Evolutionary conservation across 192 early-diverging fungal genomes (phyloP), one percentile per base, ranked within the genome.

Genomic region (Cetraspora pellucida): DNA sequence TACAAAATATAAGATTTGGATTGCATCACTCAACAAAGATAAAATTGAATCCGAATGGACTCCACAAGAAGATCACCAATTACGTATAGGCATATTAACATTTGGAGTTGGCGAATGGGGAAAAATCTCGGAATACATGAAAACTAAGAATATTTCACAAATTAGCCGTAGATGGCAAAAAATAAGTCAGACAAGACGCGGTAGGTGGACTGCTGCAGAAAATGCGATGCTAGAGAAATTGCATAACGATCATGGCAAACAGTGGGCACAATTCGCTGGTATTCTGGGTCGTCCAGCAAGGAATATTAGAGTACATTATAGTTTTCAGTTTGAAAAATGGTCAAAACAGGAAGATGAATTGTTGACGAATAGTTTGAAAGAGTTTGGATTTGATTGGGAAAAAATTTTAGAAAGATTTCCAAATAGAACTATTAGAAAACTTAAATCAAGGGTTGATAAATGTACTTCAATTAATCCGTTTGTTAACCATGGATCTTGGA

Each of bases 401-500:
- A 65, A 21, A 3, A 65, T 65, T 21, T 19, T 31, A 65, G 31
- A 65, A 65, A 37, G n/a, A 8, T 65, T 65, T 9, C 63, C 63
- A 10, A 28, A 65, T 37, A 27, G 63, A 19, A n/a, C 10, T 3
- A 0, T 10, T 21, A 9, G 1, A n/a, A n/a, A 28, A 19, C 28
- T 65, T n/a, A 65, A 9, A 43, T 13, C 28, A 16, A 19, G 31
- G 19, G 27, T 65, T 9, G 31, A 19, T 37, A 37, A 2, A 9
- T n/a, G 31, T 65, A 10, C 63, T 2, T n/a, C 10, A 8, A 17
- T 28, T 17, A 31, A 65, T 43, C 63, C 63, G 9, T 65, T 37
- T 43, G 28, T 37, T 65, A 65, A 37, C 10, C 28, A 28, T 10
- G 63, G 63, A 31, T 16, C 19, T 19, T 65, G 63, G 63, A 16